A percentile compares a stretch with the other conserved stretches of the same genome.
phyloP scores from a whole-genome alignment of 805 yeast species.

The Blastobotrys mokoenaii region DNA sequence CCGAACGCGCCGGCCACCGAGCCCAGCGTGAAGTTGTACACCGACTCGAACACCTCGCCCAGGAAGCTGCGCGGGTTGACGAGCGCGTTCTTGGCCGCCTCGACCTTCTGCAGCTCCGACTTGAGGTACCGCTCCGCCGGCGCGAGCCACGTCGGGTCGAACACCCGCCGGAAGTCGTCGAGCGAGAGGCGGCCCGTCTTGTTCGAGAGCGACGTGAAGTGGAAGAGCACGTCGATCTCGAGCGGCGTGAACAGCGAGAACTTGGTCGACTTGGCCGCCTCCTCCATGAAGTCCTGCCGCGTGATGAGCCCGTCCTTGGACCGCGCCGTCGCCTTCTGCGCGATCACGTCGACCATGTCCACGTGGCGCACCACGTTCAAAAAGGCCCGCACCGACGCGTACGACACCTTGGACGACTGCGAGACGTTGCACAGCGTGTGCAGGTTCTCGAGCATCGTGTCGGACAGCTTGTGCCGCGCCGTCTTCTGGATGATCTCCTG shows the following conservation, averaged over 20 bases:
- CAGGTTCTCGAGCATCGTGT: slow-evolving; percentile 29
- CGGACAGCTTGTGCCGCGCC: slow-evolving; percentile 35
- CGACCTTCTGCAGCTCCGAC: slow-evolving; percentile 26
- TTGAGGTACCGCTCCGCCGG: slow-evolving; percentile 26
- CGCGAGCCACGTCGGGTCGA: slow-evolving; percentile 38
- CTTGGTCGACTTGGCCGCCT: slow-evolving; percentile 33
- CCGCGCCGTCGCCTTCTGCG: slow-evolving; percentile 26
- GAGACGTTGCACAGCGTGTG: slow-evolving; percentile 31
- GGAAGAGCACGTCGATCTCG: slow-evolving; percentile 36
- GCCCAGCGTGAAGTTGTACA: slow-evolving; percentile 81
- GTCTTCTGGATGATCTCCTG: slow-evolving; percentile 30
- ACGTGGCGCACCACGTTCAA: slow-evolving; percentile 34
- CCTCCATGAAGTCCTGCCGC: slow-evolving; percentile 30
- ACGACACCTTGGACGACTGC: slow-evolving; percentile 29
- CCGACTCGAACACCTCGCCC: slow-evolving; percentile 69
- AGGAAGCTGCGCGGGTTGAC: slow-evolving; percentile 33
- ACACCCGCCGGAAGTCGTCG: slow-evolving; percentile 32
- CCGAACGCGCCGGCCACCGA: slow-evolving; percentile 97
- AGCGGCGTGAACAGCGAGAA: slow-evolving; percentile 36
- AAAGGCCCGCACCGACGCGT: slow-evolving; percentile 37
- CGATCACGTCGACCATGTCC: slow-evolving; percentile 33
- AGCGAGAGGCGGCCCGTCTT: slow-evolving; percentile 25
- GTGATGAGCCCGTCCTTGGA: slow-evolving; percentile 31
- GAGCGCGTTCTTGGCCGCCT: slow-evolving; percentile 34
- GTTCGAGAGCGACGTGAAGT: slow-evolving; percentile 29